Percentiles rank a stretch among this genome's conserved stretches.
Conservation (phyloP, 345 rosid genomes). For the Linum tenue region DNA sequence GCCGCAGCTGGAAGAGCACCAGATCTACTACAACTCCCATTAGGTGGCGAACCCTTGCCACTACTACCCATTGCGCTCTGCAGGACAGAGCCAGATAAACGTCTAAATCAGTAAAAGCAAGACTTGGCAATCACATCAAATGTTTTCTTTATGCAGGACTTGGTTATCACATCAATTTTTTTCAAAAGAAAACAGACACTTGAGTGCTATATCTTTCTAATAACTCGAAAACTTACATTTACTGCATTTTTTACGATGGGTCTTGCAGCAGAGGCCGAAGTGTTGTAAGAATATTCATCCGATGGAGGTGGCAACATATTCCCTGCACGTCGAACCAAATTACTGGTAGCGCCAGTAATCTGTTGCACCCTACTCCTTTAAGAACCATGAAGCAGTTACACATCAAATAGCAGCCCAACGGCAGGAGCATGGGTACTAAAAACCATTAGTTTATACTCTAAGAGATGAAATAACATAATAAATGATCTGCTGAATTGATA, state of each 20-base stretch:
- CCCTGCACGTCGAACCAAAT: slow-evolving; percentile 21
- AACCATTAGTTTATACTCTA: not conserved
- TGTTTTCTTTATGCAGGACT: not conserved
- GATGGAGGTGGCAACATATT: slow-evolving; percentile 20
- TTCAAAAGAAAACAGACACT: not conserved
- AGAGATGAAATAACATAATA: not conserved
- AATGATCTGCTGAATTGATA: not conserved
- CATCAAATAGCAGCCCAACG: not conserved
- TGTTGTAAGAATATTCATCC: slow-evolving; percentile 14
- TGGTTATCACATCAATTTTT: not conserved
- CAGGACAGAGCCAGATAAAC: slow-evolving; percentile 2
- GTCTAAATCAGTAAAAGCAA: slow-evolving; percentile 1
- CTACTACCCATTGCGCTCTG: not conserved
- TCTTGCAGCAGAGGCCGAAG: slow-evolving; percentile 8
- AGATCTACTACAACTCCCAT: slow-evolving; percentile 9
- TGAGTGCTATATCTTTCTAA: not conserved
- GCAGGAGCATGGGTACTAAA: not conserved
- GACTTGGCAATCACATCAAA: not conserved
- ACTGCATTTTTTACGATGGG: slow-evolving; percentile 5
- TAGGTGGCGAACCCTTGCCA: not conserved
- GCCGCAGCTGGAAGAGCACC: slow-evolving; percentile 15
- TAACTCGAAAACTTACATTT: slow-evolving; percentile 12
- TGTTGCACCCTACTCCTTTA: slow-evolving; percentile 26
- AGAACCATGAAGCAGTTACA: slow-evolving; percentile 1
- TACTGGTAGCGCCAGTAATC: slow-evolving; percentile 17